Evolutionary conservation across 345 rosid species (phyloP), one percentile per base, ranked within the genome.

Genomic region (Erysimum cheiranthoides): DNA sequence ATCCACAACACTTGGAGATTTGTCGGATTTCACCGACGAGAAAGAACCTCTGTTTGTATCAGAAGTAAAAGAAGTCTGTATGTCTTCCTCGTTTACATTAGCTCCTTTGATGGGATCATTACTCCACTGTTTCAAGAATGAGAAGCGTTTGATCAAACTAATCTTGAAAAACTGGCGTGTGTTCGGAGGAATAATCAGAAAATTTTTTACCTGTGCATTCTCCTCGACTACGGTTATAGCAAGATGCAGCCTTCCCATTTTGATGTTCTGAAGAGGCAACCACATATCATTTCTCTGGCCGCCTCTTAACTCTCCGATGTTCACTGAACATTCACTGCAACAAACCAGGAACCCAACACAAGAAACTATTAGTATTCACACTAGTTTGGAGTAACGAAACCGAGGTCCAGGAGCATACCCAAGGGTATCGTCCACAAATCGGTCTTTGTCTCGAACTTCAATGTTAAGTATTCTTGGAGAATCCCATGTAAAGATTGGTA

Each of bases 391-490:
- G 61, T 61, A 54, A 5, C 6, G 36, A 50, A 17, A 16, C 0
- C 0, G 5, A 63, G 75, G 59, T 62, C 74, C 8, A 73, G 72
- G 83, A 77, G 77, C 88, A 46, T 73, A 92, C 99, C 99, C 98
- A 13, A 95, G 97, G 25, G 80, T 73, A 79, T 90, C 97, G 77
- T 94, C 98, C 10, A 87, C 82, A 46, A 89, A 88, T 61, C 78
- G 89, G 75, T 95, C 99, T 79, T 95, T 89, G 81, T 93, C 97
- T 73, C 85, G 65, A 81, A 95, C 98, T 86, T 95, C 90, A 78
- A 95, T 81, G 35, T 35, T 40, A 38, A 95, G 87, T 45, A 87
- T 12, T 73, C 80, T 89, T 14, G 88, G 85, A 21, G 86, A 50
- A 40, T 89, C 98, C 99, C 99, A 92, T 18, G 93, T 74, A 71